These are phyloP conservation scores for Phialophora tarda DNA, from an alignment of 2,329 filamentous ascomycete species.

Conservation along the genomic window DNA sequence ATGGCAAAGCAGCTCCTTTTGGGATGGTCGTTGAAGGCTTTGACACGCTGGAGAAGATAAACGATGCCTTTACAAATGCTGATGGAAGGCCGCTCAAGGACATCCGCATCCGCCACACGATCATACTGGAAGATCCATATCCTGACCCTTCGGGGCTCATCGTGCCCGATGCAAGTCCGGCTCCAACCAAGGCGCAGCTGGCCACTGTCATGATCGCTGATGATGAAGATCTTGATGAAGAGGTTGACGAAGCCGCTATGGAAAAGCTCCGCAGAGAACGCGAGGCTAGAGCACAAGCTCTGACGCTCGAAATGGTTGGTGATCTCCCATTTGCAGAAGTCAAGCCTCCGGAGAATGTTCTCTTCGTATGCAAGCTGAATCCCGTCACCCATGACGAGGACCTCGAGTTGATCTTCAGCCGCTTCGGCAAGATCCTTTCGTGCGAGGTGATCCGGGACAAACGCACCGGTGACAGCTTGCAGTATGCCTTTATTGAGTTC, in stretches of 20 bases:
- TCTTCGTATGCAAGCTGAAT: constrained; percentile 98
- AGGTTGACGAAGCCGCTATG: constrained; percentile 78
- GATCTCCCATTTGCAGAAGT: constrained; percentile 97
- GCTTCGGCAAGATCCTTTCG: constrained; percentile 91
- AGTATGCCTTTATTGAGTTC: constrained; percentile 98
- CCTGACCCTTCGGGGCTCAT: constrained; percentile 77
- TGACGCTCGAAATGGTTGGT: constrained; percentile 97
- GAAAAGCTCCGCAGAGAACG: constrained; percentile 83
- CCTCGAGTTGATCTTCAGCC: constrained; percentile 92
- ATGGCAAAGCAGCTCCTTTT: constrained; percentile 94
- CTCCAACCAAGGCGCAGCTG: constrained; percentile 82
- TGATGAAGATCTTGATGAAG: constrained; percentile 78
- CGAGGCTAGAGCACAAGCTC: constrained; percentile 88
- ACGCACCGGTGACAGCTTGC: constrained; percentile 90
- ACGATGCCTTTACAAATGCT: constrained; percentile 83
- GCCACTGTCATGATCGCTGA: constrained; percentile 91
- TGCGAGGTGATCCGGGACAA: constrained; percentile 96
- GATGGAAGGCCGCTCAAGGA: constrained; percentile 88
- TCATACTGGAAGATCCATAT: constrained; percentile 90
- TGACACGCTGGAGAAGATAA: constrained; percentile 91
- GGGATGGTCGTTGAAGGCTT: constrained; percentile 96
- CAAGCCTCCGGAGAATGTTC: constrained; percentile 92
- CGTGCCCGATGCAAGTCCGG: constrained; percentile 78
- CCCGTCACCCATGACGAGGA: constrained; percentile 95
- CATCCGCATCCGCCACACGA: constrained; percentile 91